Base-by-base conservation (phyloP, 2,329 filamentous ascomycete genomes). In the Venturia carpophila region DNA sequence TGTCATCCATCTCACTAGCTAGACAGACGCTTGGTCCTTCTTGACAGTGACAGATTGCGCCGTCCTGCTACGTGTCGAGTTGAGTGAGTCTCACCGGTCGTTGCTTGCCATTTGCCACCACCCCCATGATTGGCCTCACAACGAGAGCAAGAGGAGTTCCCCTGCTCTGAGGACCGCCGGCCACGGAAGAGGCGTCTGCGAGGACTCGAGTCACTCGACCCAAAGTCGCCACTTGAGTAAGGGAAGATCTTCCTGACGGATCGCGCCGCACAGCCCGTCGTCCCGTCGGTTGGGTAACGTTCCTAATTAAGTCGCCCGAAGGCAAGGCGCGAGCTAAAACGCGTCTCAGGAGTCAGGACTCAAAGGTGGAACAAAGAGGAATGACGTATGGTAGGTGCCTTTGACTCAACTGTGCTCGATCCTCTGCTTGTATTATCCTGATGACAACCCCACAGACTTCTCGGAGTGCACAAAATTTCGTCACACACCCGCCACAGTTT, bases 221-320 rank as follows among this genome's bases (percentile, higher is more conserved):
- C n/a, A 37, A 4, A 52, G 11, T 37, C 27, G 52, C 52, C 52
- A 37, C 52, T 47, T 9, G 45, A 19, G 11, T 52, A 15, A 21
- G 47, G 47, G 3, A 52, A 52, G 47, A 58, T n/a, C 27, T 37
- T 34, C 49, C 17, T 21, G 52, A 15, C 52, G 52, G 52, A 58
- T 21, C 52, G 52, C 52, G 52, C 52, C 52, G 52, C 21, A 13
- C 49, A 30, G 30, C 27, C 27, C 52, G 52, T 37, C 17, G 15
- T 58, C 52, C 52, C 52, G 52, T n/a, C 37, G 19, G 27, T 37
- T 58, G 52, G 52, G 52, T 58, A 58, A 4, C 30, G 27, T 58
- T 37, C 49, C 49, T 5, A 49, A n/a, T 34, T 11, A 56, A 34
- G 49, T 24, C 49, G 24, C 27, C 27, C 11, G 27, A 56, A 34